These are phyloP conservation scores for Neonectria punicea DNA, from an alignment of 2,329 filamentous ascomycete genomes.

Conservation along the genomic window DNA sequence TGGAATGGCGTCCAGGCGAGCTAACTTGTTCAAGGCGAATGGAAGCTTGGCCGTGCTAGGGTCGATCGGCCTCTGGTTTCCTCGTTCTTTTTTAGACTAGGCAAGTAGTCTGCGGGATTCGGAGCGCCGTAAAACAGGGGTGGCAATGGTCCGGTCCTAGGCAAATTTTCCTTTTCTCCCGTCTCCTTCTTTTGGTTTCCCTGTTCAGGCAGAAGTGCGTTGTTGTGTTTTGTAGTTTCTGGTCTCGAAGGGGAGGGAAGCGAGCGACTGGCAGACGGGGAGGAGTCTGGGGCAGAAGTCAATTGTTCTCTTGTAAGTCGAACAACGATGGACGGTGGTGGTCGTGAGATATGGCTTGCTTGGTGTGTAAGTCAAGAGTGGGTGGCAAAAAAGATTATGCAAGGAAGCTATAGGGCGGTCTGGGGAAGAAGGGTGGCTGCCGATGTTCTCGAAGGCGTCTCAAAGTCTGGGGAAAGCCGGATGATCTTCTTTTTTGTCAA, in stretches of 20 bases:
- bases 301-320: slow-evolving; percentile 12
- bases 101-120: slow-evolving; percentile 27
- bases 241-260: slow-evolving; percentile 22
- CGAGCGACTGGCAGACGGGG: slow-evolving; percentile 22
- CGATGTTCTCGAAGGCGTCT: slow-evolving; percentile 11
- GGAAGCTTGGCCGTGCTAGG: slow-evolving; percentile 30
- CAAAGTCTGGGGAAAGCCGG: slow-evolving; percentile 21
- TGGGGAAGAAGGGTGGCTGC: slow-evolving; percentile 15
- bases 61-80: slow-evolving; percentile 24
- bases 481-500: slow-evolving; percentile 18
- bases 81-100: not conserved
- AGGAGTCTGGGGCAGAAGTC: not conserved
- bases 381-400: slow-evolving; percentile 5
- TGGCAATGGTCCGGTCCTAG: slow-evolving; percentile 8
- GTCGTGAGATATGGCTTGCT: not conserved
- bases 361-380: slow-evolving; percentile 16
- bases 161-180: slow-evolving; percentile 18
- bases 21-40: slow-evolving; percentile 13
- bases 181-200: not conserved
- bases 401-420: slow-evolving; percentile 16
- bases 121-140: slow-evolving; percentile 25
- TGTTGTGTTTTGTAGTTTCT: slow-evolving; percentile 7
- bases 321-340: slow-evolving; percentile 4
- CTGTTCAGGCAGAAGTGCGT: slow-evolving; percentile 12
- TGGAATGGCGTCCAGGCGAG: slow-evolving; percentile 18